A percentile compares a stretch with the other conserved stretches of the same genome.
Conservation (phyloP, 305 asterid species). For the Fraxinus sp. region DNA sequence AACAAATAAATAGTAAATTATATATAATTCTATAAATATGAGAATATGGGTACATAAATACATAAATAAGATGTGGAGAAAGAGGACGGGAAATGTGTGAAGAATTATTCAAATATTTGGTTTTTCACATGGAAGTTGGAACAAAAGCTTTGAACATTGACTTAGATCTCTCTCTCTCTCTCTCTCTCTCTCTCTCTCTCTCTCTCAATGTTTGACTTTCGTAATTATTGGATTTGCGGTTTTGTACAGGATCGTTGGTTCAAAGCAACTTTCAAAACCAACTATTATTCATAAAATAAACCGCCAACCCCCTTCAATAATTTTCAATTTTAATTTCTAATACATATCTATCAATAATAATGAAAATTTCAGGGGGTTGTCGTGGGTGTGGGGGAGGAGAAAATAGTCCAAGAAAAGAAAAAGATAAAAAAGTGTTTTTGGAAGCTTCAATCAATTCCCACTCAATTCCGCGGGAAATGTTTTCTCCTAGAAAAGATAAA, state of each 20-base stretch:
- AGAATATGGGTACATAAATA: conserved; percentile 9
- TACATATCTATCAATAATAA: not conserved
- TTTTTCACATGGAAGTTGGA: conserved; percentile 31
- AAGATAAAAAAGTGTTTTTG: too few species aligned
- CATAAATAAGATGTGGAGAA: conserved; percentile 19
- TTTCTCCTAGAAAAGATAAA: too few species aligned
- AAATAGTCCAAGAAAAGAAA: not conserved
- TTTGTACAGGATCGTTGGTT: conserved; percentile 38
- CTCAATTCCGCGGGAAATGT: too few species aligned
- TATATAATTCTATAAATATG: conserved; percentile 10
- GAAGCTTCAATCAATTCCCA: too few species aligned
- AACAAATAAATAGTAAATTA: conserved; percentile 21
- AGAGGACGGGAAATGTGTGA: conserved; percentile 4
- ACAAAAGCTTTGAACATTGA: conserved; percentile 60
- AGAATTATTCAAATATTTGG: conserved; percentile 41
- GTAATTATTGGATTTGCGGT: conserved; percentile 29
- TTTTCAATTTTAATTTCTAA: not conserved
- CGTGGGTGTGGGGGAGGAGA: not conserved
- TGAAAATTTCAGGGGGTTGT: not conserved
- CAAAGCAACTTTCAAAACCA: conserved; percentile 35
- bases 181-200: too few species aligned
- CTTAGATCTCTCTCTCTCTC: conserved; percentile 37
- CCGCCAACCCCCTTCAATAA: not conserved
- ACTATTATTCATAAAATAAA: conserved; percentile 4
- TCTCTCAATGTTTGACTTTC: conserved; percentile 47